phyloP scores from a whole-genome alignment of 805 yeast genomes.

The Ogataea philodendri region DNA sequence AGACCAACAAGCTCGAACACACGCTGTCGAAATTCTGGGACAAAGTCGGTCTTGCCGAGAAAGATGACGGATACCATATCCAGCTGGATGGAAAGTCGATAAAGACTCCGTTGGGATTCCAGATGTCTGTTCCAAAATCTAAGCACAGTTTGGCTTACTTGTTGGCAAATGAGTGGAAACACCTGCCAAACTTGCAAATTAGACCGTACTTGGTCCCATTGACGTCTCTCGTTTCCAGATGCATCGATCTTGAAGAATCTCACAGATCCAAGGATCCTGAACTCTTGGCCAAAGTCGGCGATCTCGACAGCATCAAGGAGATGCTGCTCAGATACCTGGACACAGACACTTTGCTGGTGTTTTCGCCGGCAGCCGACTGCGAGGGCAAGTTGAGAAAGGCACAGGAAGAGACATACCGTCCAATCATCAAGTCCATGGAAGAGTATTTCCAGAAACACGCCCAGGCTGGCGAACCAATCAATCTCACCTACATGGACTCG shows the following conservation, averaged over 20 bases:
- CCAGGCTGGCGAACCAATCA: constrained; percentile 31
- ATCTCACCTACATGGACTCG: constrained; percentile 66
- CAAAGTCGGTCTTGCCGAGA: constrained; percentile 46
- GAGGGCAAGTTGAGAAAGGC: constrained; percentile 76
- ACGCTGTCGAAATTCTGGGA: constrained; percentile 82
- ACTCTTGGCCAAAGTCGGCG: constrained; percentile 59
- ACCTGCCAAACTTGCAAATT: constrained; percentile 61
- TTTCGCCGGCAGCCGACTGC: constrained; percentile 77
- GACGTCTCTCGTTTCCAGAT: constrained; percentile 83
- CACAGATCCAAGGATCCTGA: constrained; percentile 43
- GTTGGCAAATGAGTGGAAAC: constrained; percentile 85
- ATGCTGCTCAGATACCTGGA: constrained; percentile 80
- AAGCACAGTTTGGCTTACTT: constrained; percentile 68
- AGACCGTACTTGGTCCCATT: constrained; percentile 81
- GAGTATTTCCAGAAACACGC: constrained; percentile 47
- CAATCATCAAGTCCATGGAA: constrained; percentile 69
- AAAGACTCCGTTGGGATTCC: constrained; percentile 80
- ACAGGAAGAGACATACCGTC: constrained; percentile 77
- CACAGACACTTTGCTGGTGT: constrained; percentile 88
- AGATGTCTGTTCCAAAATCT: constrained; percentile 57
- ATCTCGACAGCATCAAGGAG: constrained; percentile 52
- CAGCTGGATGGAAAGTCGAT: constrained; percentile 74
- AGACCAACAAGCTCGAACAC: constrained; percentile 67
- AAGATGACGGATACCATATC: constrained; percentile 43
- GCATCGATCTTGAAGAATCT: constrained; percentile 65